A percentile compares a stretch with the other conserved stretches of the same genome.
Evolutionary conservation across 2,329 filamentous ascomycete species (phyloP).

Genomic region (Alternaria ethzedia): DNA sequence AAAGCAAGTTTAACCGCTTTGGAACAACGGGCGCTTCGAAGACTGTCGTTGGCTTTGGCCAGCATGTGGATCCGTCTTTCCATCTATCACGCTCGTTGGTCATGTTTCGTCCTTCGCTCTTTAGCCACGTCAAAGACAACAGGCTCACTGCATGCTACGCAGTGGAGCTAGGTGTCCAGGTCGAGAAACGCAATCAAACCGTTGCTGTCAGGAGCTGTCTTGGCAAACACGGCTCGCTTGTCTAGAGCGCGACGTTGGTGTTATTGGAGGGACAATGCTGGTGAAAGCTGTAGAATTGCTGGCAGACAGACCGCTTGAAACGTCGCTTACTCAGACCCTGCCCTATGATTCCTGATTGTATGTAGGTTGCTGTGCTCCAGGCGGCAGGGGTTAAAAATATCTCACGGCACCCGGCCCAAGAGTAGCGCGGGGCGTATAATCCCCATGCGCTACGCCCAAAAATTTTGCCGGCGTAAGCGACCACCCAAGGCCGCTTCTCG

Average conservation of each 20-base stretch:
- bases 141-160: constrained; percentile 6
- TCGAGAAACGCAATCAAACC: constrained; percentile 19
- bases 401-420: constrained; percentile 13
- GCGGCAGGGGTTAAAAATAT: constrained; percentile 8
- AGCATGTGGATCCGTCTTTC: constrained; percentile 7
- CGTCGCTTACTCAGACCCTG: constrained; percentile 14
- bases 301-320: constrained; percentile 4
- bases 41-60: constrained; percentile 6
- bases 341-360: not conserved
- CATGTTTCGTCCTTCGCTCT: constrained; percentile 27
- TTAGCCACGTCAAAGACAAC: constrained; percentile 17
- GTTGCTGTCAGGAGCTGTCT: constrained; percentile 8
- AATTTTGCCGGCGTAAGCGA: constrained; percentile 21
- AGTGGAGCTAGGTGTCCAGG: constrained; percentile 6
- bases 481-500: constrained; percentile 17
- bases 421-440: constrained; percentile 14
- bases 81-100: constrained; percentile 22
- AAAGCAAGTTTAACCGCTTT: constrained; percentile 7
- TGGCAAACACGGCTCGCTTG: constrained; percentile 7
- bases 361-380: not conserved
- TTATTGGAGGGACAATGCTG: constrained; percentile 1
- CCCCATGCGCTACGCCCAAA: constrained; percentile 9
- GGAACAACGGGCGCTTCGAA: constrained; percentile 9
- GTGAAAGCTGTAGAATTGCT: not conserved
- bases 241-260: not conserved